These are phyloP conservation scores for Ophiostoma tasmaniense DNA, from an alignment of 2,329 filamentous ascomycete genomes.

Conservation along the genomic window DNA sequence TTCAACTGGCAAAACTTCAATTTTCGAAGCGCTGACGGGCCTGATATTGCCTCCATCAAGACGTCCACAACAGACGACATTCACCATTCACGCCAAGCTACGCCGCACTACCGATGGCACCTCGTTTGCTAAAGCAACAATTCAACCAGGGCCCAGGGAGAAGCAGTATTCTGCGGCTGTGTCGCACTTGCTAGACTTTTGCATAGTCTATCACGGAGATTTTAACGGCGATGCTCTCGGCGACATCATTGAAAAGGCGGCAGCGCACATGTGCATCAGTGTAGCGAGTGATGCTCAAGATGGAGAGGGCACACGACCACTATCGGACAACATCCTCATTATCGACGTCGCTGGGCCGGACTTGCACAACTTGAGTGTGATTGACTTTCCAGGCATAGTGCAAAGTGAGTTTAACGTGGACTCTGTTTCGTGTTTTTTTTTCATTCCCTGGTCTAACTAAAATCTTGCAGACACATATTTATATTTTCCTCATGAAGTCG, in stretches of 20 bases:
- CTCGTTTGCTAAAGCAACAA: conserved; percentile 7
- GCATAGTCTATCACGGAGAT: background rate
- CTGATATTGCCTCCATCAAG: conserved; percentile 9
- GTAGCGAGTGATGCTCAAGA: background rate
- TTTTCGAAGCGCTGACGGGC: conserved; percentile 16
- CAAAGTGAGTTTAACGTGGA: too few species aligned
- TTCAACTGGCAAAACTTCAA: conserved; percentile 16
- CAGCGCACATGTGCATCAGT: conserved; percentile 2
- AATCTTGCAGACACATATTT: background rate
- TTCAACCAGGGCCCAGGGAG: conserved; percentile 12
- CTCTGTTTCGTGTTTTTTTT: too few species aligned
- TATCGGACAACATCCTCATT: conserved; percentile 17
- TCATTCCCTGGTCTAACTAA: background rate
- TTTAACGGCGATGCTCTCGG: background rate
- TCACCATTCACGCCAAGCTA: background rate
- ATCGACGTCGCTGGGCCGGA: conserved; percentile 17
- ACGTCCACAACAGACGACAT: background rate
- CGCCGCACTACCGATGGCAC: background rate
- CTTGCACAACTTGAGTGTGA: conserved; percentile 13
- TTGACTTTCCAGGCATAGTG: conserved; percentile 17
- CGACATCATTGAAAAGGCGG: background rate
- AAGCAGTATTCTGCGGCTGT: conserved; percentile 14
- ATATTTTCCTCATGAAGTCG: background rate
- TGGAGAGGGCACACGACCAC: background rate
- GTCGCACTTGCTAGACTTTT: conserved; percentile 11